Evolutionary conservation across 331 rosid genomes (phyloP).

Genomic region (Ulmus americana): DNA sequence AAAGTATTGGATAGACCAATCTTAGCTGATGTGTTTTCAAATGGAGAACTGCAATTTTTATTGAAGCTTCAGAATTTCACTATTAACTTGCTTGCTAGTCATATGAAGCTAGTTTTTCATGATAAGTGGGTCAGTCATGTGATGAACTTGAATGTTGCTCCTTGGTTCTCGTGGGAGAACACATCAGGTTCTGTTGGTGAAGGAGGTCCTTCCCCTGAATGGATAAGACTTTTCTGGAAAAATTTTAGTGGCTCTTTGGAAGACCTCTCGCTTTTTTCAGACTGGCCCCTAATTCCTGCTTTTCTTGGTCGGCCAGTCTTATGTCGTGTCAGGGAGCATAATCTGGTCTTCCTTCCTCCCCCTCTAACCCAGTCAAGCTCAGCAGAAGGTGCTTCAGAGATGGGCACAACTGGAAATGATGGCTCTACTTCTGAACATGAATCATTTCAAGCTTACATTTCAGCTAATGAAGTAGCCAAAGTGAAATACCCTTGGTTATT

Average conservation of each 20-base stretch:
- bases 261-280: constrained; percentile 66
- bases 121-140: constrained; percentile 82
- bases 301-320: constrained; percentile 89
- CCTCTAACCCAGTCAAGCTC: constrained; percentile 33
- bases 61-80: constrained; percentile 67
- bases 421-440: constrained; percentile 38
- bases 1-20: constrained; percentile 61
- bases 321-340: constrained; percentile 77
- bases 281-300: constrained; percentile 95
- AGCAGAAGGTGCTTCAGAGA: constrained; percentile 34
- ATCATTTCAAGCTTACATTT: constrained; percentile 44
- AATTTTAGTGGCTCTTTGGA: constrained; percentile 46
- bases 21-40: constrained; percentile 53
- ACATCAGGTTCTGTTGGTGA: constrained; percentile 53
- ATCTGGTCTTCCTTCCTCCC: constrained; percentile 81
- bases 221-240: constrained; percentile 90
- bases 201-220: constrained; percentile 83
- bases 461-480: constrained; percentile 59
- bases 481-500: constrained; percentile 70
- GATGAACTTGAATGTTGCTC: constrained; percentile 69
- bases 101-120: constrained; percentile 74
- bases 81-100: constrained; percentile 59
- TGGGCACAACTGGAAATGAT: constrained; percentile 32
- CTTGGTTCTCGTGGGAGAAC: constrained; percentile 98
- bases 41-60: constrained; percentile 44